phyloP scores from a whole-genome alignment of 495 filamentous ascomycete species.

The Penicillium lagena region DNA sequence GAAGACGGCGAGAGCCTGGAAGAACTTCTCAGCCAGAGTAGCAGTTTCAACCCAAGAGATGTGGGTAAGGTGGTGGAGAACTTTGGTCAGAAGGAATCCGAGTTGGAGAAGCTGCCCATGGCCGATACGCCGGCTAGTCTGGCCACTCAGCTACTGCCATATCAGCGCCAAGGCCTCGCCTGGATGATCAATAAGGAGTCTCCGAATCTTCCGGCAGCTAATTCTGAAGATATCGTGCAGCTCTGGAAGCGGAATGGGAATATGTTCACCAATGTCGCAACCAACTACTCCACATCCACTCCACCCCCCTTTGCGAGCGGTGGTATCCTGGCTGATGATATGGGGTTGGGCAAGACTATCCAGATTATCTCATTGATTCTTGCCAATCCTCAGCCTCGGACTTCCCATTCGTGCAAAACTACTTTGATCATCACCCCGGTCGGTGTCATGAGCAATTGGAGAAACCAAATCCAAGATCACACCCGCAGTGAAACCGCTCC shows the following conservation, averaged over 20 bases:
- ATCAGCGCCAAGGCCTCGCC: constrained; percentile 76
- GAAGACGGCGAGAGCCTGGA: constrained; percentile 41
- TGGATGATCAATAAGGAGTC: constrained; percentile 79
- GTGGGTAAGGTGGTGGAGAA: constrained; percentile 61
- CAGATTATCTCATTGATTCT: constrained; percentile 80
- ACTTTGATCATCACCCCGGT: constrained; percentile 82
- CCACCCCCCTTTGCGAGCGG: constrained; percentile 65
- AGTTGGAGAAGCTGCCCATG: constrained; percentile 67
- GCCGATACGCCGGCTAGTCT: constrained; percentile 59
- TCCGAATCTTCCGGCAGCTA: constrained; percentile 55
- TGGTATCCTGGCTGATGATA: constrained; percentile 87
- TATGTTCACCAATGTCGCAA: constrained; percentile 68
- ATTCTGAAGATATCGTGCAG: constrained; percentile 63
- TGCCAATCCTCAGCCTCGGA: constrained; percentile 43
- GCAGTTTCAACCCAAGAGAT: constrained; percentile 63
- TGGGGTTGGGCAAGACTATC: constrained; percentile 91
- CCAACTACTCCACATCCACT: constrained; percentile 55
- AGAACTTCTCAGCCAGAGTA: constrained; percentile 60
- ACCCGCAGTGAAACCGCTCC: constrained; percentile 53
- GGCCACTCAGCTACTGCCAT: constrained; percentile 63
- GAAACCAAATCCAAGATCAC: constrained; percentile 71
- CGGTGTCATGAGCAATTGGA: constrained; percentile 92
- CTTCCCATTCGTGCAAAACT: constrained; percentile 35
- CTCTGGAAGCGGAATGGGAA: constrained; percentile 62
- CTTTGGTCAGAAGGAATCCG: constrained; percentile 61